Conservation (phyloP, 495 filamentous ascomycete genomes). For the Hamigera avellanea region DNA sequence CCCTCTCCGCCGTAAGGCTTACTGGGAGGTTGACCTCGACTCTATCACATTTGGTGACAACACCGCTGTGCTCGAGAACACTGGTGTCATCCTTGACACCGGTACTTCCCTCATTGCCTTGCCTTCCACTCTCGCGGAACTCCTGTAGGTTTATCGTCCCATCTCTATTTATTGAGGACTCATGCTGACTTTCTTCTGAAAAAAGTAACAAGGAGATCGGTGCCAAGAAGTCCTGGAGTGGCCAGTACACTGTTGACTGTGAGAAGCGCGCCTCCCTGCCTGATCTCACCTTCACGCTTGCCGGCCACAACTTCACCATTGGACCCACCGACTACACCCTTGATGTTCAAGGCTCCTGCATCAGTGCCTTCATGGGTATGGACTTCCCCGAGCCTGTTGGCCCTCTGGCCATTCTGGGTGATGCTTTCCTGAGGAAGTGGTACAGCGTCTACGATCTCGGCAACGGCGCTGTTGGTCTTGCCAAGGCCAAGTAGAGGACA, state of each 20-base stretch:
- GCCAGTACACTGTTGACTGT: conserved; percentile 93
- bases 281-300: conserved; percentile 79
- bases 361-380: conserved; percentile 96
- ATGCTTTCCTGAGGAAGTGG: conserved; percentile 93
- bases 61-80: conserved; percentile 79
- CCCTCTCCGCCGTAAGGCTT: conserved; percentile 92
- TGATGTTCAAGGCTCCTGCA: conserved; percentile 89
- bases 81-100: conserved; percentile 94
- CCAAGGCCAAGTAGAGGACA: conserved; percentile 55
- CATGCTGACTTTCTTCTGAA: conserved; percentile 15
- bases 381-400: conserved; percentile 88
- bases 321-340: conserved; percentile 86
- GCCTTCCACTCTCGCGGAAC: conserved; percentile 83
- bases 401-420: conserved; percentile 90
- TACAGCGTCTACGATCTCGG: conserved; percentile 95
- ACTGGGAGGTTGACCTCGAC: conserved; percentile 98
- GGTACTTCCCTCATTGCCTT: conserved; percentile 97
- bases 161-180: not conserved
- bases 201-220: conserved; percentile 88
- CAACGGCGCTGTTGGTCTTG: conserved; percentile 75
- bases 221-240: conserved; percentile 90
- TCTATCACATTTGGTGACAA: conserved; percentile 76
- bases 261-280: conserved; percentile 68
- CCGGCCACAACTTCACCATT: conserved; percentile 86
- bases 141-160: conserved; percentile 45